Conservation (phyloP, 2,329 filamentous ascomycete genomes). For the Scedosporium aurantiacum region DNA sequence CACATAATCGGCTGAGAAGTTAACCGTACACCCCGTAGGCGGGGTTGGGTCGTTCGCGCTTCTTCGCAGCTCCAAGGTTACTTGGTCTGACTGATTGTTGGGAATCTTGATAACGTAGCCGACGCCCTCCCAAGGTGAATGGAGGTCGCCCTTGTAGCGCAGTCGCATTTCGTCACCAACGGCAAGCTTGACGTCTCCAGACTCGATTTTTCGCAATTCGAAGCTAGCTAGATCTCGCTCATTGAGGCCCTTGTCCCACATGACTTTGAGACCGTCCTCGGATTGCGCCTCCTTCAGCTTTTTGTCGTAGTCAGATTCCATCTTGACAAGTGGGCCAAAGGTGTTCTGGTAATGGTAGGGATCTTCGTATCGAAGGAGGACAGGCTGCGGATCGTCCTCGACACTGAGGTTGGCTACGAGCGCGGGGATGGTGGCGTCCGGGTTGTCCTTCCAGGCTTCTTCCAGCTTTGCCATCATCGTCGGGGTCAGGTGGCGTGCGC, state of each 20-base stretch:
- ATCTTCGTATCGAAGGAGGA: constrained; percentile 89
- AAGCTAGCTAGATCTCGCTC: constrained; percentile 97
- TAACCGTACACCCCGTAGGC: constrained; percentile 90
- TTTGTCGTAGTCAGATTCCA: constrained; percentile 97
- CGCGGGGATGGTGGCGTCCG: constrained; percentile 76
- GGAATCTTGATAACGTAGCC: constrained; percentile 99
- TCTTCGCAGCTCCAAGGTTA: constrained; percentile 86
- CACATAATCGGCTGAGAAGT: constrained; percentile 97
- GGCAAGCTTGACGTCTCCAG: constrained; percentile 93
- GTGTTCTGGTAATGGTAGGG: constrained; percentile 98
- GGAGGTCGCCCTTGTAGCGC: constrained; percentile 89
- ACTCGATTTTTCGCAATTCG: constrained; percentile 89
- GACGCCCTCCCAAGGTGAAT: constrained; percentile 89
- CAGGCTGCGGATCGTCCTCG: constrained; percentile 89
- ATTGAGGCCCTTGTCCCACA: constrained; percentile 92
- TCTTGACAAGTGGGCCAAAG: constrained; percentile 95
- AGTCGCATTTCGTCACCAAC: constrained; percentile 98
- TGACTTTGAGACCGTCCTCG: constrained; percentile 86
- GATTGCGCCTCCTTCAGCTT: constrained; percentile 98
- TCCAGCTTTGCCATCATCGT: constrained; percentile 94
- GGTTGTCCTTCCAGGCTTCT: constrained; percentile 97
- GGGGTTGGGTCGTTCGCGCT: constrained; percentile 94
- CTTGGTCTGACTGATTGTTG: constrained; percentile 97
- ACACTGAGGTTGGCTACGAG: constrained; percentile 72
- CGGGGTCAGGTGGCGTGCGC: constrained; percentile 82